Conservation (phyloP, 2,329 filamentous ascomycete genomes). For the Aspergillus ustus region DNA sequence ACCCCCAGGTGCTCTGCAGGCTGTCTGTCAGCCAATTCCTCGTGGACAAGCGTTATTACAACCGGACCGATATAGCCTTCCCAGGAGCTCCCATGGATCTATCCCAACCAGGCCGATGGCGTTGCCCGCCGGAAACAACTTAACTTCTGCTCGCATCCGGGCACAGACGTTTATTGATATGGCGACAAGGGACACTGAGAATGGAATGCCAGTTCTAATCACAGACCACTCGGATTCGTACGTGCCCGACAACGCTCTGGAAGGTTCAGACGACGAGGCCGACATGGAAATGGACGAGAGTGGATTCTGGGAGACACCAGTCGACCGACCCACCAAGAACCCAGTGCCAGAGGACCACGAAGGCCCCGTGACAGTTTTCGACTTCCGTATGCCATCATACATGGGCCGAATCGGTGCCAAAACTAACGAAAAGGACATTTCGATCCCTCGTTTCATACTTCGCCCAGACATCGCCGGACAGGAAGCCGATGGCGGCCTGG, state of each 20-base stretch:
- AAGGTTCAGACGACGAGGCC: constrained; percentile 35
- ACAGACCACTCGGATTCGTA: constrained; percentile 48
- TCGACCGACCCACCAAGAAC: constrained; percentile 29
- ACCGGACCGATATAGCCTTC: constrained; percentile 46
- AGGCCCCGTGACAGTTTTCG: constrained; percentile 42
- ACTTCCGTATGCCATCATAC: constrained; percentile 48
- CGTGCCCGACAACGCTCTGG: constrained; percentile 39
- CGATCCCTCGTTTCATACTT: constrained; percentile 47
- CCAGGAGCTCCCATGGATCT: constrained; percentile 49
- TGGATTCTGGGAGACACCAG: constrained; percentile 32
- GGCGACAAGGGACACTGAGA: constrained; percentile 46
- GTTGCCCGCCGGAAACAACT: constrained; percentile 48
- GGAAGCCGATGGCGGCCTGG: constrained; percentile 49
- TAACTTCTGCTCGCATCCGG: constrained; percentile 50
- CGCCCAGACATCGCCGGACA: constrained; percentile 47
- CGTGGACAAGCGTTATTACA: constrained; percentile 45
- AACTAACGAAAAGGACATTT: constrained; percentile 31
- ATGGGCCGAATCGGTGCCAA: constrained; percentile 43
- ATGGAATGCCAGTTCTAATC: constrained; percentile 46
- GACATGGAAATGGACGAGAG: constrained; percentile 42
- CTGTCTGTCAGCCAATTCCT: constrained; percentile 46
- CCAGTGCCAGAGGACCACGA: constrained; percentile 26
- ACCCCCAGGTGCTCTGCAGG: constrained; percentile 49
- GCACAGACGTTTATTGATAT: constrained; percentile 52
- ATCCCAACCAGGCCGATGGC: constrained; percentile 46